phyloP scores from a whole-genome alignment of 139 green algal species.

The Tetraselmis chui region DNA sequence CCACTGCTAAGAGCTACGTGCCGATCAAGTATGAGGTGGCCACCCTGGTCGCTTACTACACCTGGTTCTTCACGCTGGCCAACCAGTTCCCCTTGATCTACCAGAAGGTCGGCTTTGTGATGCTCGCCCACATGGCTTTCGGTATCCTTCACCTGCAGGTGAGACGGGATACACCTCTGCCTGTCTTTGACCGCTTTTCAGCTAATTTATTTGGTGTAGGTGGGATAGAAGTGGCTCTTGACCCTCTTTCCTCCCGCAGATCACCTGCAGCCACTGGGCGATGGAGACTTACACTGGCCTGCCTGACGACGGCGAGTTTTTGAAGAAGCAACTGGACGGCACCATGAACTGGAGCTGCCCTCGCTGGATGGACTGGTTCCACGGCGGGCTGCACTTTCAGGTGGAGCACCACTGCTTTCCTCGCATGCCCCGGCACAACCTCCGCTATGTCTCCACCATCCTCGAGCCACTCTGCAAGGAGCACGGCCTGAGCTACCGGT shows the following conservation, averaged over 20 bases:
- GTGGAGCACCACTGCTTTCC: conserved; percentile 67
- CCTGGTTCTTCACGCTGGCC: conserved; percentile 7
- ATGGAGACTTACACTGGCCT: conserved; percentile 32
- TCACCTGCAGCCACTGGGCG: conserved; percentile 44
- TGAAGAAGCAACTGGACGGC: conserved; percentile 29
- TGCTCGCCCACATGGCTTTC: conserved; percentile 18
- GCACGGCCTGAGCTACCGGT: conserved; percentile 33
- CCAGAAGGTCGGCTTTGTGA: conserved; percentile 12
- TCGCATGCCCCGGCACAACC: conserved; percentile 44
- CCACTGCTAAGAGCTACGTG: background rate
- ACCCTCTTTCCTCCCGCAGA: conserved; percentile 31
- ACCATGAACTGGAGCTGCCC: conserved; percentile 53
- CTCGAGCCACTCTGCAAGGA: conserved; percentile 34
- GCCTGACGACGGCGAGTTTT: conserved; percentile 23
- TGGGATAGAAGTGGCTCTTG: no score
- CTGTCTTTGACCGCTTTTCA: no score
- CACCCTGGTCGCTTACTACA: background rate
- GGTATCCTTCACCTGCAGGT: conserved; percentile 27
- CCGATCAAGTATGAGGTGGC: background rate
- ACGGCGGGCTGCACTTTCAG: conserved; percentile 64
- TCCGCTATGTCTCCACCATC: conserved; percentile 22
- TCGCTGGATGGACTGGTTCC: conserved; percentile 55
- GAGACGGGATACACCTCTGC: background rate
- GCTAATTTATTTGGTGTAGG: no score
- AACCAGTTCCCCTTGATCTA: background rate